Base-by-base conservation (phyloP, 208 protist species). In the Borovskyia barvae region DNA sequence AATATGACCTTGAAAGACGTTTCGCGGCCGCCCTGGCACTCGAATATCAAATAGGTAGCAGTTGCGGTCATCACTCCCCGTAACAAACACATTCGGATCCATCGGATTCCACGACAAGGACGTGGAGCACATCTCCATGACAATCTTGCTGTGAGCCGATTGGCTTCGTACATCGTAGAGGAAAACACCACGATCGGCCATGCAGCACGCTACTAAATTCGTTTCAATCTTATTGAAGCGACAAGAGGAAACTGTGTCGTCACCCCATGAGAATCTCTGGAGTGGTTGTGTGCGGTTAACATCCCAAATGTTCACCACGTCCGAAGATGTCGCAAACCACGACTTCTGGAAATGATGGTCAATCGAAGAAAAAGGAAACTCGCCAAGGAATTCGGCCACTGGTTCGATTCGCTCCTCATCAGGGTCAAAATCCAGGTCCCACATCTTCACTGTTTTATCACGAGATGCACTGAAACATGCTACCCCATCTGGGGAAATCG, bases 21-120 rank as follows among this genome's bases (percentile, higher is more conserved):
- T 92, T 22, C 92, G 81, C 1, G 97, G 97, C 19, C 81, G 68
- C 7, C 94, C 80, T 15, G 98, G 85, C 11, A 97, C 75, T 22
- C 98, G 87, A 71, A 99, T 98, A 73, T 99, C 98, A 72, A 98
- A 99, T 8, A 97, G 82, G 68, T 99, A 99, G 46, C 96, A 87
- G 56, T 99, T 98, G 54, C 95, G 78, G 66, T 99, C 98, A 58
- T 99, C 97, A 49, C 91, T 97, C 14, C 95, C 98, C 0, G 87
- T 87, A 6, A 97, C 94, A 61, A 99, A 98, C 33, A 95, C 93
- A 63, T 98, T 98, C n/a, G 98, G 92, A 68, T 99, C 95, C 87
- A 97, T 97, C 15, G 98, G 98, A 73, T 98, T 99, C 97, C 97
- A 99, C 43, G 88, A 70, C 4, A 99, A 61, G 19, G 80, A 70